These are phyloP conservation scores for Cryptosporidium parvum DNA, from an alignment of 169 alveolate genomes.

Conservation along the genomic window DNA sequence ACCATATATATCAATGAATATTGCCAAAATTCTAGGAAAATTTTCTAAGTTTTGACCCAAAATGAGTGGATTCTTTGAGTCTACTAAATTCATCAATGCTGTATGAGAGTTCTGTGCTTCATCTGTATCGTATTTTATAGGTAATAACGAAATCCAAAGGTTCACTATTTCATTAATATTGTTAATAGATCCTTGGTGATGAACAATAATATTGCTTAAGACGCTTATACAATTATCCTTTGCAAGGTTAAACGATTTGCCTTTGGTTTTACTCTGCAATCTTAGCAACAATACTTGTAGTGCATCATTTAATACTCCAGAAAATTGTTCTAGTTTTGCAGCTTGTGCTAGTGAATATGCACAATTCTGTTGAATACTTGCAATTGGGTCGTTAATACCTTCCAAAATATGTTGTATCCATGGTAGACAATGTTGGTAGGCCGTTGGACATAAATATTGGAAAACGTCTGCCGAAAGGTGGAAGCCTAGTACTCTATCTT, in stretches of 20 bases:
- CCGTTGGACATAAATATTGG: conserved; percentile 71
- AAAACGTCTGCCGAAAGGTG: conserved; percentile 70
- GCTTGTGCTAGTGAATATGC: conserved; percentile 75
- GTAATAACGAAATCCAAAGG: conserved; percentile 56
- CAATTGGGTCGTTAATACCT: conserved; percentile 72
- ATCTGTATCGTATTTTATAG: conserved; percentile 69
- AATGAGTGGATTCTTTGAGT: conserved; percentile 81
- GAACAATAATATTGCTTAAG: conserved; percentile 26
- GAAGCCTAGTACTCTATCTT: conserved; percentile 67
- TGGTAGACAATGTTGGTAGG: conserved; percentile 69
- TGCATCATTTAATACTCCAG: conserved; percentile 45
- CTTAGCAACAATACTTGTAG: conserved; percentile 46
- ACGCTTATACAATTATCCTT: conserved; percentile 59
- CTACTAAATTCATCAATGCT: conserved; percentile 55
- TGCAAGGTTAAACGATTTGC: conserved; percentile 69
- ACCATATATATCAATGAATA: conserved; percentile 85
- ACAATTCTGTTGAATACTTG: conserved; percentile 75
- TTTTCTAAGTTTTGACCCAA: conserved; percentile 85
- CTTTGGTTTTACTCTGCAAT: conserved; percentile 49
- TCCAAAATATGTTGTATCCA: conserved; percentile 65
- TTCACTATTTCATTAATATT: conserved; percentile 32
- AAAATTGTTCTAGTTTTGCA: conserved; percentile 54
- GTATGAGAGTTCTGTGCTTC: conserved; percentile 74
- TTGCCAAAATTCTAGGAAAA: conserved; percentile 83
- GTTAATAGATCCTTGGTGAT: conserved; percentile 38